Conservation (phyloP, 179 eudicot species). For the Spergularia azorica region DNA sequence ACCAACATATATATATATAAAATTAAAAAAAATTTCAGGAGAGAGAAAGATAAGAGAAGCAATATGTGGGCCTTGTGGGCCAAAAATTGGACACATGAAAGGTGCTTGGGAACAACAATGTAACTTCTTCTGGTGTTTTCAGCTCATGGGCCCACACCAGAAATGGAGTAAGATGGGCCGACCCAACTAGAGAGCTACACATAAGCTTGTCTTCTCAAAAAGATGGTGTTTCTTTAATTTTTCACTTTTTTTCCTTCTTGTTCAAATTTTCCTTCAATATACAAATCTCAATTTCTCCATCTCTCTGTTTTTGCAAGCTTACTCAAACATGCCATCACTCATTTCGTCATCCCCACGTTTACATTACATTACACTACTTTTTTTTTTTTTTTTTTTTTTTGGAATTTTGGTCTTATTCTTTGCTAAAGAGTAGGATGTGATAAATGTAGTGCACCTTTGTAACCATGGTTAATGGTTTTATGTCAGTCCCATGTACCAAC, state of each 20-base stretch:
- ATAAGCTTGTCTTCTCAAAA: conserved; percentile 34
- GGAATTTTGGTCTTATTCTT: neutral
- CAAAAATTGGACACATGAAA: conserved; percentile 58
- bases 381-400: neutral
- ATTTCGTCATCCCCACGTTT: conserved; percentile 59
- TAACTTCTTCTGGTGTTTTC: conserved; percentile 42
- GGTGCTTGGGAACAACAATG: conserved; percentile 57
- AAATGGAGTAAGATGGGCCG: conserved; percentile 33
- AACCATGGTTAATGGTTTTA: conserved; percentile 31
- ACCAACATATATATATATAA: conserved; percentile 28
- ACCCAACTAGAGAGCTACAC: conserved; percentile 47
- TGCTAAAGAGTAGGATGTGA: conserved; percentile 10
- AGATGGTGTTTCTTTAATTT: neutral
- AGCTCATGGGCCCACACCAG: conserved; percentile 27
- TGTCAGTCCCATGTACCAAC: conserved; percentile 8
- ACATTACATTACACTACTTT: neutral
- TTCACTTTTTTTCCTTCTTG: neutral
- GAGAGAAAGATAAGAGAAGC: neutral
- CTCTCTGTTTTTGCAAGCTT: conserved; percentile 47
- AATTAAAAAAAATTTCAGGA: neutral
- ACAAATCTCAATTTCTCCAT: conserved; percentile 20
- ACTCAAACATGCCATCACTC: conserved; percentile 62
- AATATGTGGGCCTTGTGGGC: conserved; percentile 24
- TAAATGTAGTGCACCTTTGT: neutral
- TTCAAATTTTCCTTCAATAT: conserved; percentile 13